Conservation (phyloP, 805 yeast species). For the Scheffersomyces ergatensis region DNA sequence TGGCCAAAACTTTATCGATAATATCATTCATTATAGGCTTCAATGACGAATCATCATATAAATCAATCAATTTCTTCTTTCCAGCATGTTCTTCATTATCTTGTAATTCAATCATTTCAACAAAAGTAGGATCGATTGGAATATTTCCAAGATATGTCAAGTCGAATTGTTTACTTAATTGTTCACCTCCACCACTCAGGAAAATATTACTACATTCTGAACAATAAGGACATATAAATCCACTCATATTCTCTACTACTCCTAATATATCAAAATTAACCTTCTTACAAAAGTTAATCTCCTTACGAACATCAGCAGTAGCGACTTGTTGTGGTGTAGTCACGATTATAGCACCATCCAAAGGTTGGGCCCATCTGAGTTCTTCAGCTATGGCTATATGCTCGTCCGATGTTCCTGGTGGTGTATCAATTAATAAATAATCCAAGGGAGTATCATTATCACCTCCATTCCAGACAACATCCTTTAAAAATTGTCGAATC, state of each 20-base stretch:
- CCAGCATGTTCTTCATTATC: conserved; percentile 21
- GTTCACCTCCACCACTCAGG: conserved; percentile 88
- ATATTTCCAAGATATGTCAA: conserved; percentile 79
- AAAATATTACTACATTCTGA: conserved; percentile 89
- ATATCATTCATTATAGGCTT: conserved; percentile 36
- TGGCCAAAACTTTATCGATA: conserved; percentile 30
- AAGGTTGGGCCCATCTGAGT: conserved; percentile 60
- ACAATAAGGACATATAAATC: conserved; percentile 93
- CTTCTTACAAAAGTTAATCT: conserved; percentile 85
- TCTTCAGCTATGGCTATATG: conserved; percentile 97
- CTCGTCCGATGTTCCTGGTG: conserved; percentile 98
- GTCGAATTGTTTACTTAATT: conserved; percentile 58
- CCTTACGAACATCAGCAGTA: conserved; percentile 91
- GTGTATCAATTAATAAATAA: conserved; percentile 88
- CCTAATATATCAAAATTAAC: conserved; percentile 82
- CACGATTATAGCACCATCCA: conserved; percentile 89
- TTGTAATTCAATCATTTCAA: conserved; percentile 77
- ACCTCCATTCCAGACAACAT: conserved; percentile 78
- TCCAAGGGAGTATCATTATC: conserved; percentile 48
- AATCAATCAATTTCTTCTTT: conserved; percentile 25
- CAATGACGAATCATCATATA: conserved; percentile 33
- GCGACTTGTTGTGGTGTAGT: conserved; percentile 96
- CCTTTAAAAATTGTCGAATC: conserved; percentile 89
- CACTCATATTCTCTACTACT: conserved; percentile 93
- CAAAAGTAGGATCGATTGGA: conserved; percentile 92